Conservation (phyloP, 1,139 yeast genomes). For the Wickerhamomyces sp. region DNA sequence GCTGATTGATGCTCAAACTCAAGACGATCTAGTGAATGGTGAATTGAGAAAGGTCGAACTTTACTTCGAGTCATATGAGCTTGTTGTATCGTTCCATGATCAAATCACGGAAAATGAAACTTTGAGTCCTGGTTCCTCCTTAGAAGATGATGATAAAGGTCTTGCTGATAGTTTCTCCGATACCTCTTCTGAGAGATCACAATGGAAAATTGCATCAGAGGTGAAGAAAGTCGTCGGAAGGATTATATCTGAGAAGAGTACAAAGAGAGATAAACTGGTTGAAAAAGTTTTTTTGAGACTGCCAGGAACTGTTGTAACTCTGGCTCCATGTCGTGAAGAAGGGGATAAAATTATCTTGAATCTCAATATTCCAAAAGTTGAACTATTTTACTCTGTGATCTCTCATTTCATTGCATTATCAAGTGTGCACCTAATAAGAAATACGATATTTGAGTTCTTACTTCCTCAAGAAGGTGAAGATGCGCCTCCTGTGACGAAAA, state of each 20-base stretch:
- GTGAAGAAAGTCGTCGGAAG: slow-evolving; percentile 20
- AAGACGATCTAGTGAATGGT: slow-evolving; percentile 37
- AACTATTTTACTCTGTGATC: slow-evolving; percentile 40
- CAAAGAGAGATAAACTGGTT: slow-evolving; percentile 22
- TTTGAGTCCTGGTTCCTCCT: slow-evolving; percentile 11
- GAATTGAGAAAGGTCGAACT: slow-evolving; percentile 35
- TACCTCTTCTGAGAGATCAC: slow-evolving; percentile 2
- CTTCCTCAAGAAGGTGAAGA: slow-evolving; percentile 22
- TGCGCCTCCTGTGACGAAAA: slow-evolving; percentile 18
- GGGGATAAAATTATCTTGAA: slow-evolving; percentile 30
- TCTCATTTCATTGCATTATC: slow-evolving; percentile 52
- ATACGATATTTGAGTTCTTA: slow-evolving; percentile 36
- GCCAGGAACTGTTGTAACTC: slow-evolving; percentile 21
- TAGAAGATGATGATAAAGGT: slow-evolving; percentile 29
- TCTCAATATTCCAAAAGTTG: slow-evolving; percentile 29
- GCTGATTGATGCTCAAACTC: slow-evolving; percentile 30
- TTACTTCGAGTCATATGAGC: slow-evolving; percentile 21
- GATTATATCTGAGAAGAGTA: slow-evolving; percentile 29
- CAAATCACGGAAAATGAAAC: not conserved
- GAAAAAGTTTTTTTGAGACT: slow-evolving; percentile 28
- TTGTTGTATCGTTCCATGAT: slow-evolving; percentile 1
- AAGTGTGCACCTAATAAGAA: slow-evolving; percentile 45
- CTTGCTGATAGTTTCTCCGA: slow-evolving; percentile 25
- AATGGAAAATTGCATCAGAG: slow-evolving; percentile 11
- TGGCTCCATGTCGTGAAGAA: slow-evolving; percentile 25